phyloP scores from a whole-genome alignment of 75 land plant genomes.

The Ceratopteris richardii region DNA sequence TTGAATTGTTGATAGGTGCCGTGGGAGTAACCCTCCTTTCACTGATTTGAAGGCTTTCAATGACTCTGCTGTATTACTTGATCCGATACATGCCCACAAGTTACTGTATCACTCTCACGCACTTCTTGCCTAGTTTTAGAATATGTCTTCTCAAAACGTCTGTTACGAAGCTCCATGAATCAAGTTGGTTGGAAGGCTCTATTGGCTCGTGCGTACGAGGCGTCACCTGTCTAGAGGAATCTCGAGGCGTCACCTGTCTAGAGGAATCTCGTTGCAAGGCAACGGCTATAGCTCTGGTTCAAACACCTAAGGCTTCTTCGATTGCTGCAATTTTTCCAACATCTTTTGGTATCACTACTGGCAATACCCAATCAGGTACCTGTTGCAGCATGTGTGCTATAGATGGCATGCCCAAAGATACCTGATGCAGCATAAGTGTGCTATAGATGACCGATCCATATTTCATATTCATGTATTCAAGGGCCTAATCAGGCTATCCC shows the following conservation, averaged over 20 bases:
- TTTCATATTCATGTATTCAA: no score
- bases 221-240: neutral
- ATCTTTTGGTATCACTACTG: no score
- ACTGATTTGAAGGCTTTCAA: neutral
- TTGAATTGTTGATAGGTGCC: neutral
- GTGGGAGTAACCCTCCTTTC: neutral
- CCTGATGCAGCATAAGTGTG: no score
- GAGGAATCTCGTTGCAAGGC: slow-evolving; percentile 9
- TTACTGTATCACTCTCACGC: no score
- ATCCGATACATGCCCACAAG: no score
- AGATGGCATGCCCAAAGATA: no score
- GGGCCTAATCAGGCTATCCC: no score
- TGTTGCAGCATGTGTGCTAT: no score
- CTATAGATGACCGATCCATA: no score
- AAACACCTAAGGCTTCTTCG: slow-evolving; percentile 14
- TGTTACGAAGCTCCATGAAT: slow-evolving; percentile 15
- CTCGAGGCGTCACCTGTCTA: no score
- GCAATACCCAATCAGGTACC: no score
- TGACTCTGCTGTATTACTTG: no score
- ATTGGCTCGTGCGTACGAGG: neutral
- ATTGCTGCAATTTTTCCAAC: slow-evolving; percentile 25
- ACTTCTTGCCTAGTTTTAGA: neutral
- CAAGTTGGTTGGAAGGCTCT: neutral
- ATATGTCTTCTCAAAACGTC: slow-evolving; percentile 3
- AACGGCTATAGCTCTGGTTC: slow-evolving; percentile 17